Evolutionary conservation across 1,284 basidiomycete species (phyloP).

Genomic region (Polyporus tsugae): DNA sequence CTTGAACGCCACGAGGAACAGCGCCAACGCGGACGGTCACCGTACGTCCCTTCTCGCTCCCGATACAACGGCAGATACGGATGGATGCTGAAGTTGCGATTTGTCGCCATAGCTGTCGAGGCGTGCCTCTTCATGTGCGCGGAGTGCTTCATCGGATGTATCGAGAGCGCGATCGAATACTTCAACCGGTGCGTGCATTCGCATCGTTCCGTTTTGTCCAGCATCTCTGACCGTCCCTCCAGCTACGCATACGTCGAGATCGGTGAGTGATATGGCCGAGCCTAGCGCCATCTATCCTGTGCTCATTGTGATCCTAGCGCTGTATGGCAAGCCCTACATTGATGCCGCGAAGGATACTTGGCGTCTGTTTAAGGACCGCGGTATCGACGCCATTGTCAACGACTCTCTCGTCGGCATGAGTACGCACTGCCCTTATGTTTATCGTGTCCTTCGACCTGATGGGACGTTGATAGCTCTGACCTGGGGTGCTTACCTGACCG

Average conservation of each 20-base stretch:
- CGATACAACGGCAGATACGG: not conserved
- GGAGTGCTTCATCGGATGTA: conserved; percentile 81
- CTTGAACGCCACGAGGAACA: conserved; percentile 70
- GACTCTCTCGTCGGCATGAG: conserved; percentile 87
- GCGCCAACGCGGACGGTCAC: conserved; percentile 78
- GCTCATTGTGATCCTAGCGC: conserved; percentile 49
- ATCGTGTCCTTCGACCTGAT: conserved; percentile 11
- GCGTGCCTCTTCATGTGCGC: conserved; percentile 83
- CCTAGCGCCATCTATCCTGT: not conserved
- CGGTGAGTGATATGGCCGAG: conserved; percentile 46
- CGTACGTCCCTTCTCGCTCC: conserved; percentile 53
- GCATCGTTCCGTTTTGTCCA: not conserved
- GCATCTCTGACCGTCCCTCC: not conserved
- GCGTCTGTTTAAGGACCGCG: conserved; percentile 86
- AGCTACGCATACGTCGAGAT: conserved; percentile 88
- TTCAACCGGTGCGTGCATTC: conserved; percentile 74
- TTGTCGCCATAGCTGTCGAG: conserved; percentile 60
- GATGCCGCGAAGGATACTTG: conserved; percentile 92
- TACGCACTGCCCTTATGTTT: conserved; percentile 43
- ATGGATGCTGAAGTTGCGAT: not conserved
- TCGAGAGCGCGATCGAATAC: conserved; percentile 77
- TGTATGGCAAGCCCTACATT: conserved; percentile 90
- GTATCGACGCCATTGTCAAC: conserved; percentile 87
- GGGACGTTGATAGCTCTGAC: conserved; percentile 57
- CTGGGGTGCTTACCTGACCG: conserved; percentile 84